Evolutionary conservation across 2,329 filamentous ascomycete species (phyloP), one percentile per base, ranked within the genome.

Genomic region (Penicillium hesseltinei): DNA sequence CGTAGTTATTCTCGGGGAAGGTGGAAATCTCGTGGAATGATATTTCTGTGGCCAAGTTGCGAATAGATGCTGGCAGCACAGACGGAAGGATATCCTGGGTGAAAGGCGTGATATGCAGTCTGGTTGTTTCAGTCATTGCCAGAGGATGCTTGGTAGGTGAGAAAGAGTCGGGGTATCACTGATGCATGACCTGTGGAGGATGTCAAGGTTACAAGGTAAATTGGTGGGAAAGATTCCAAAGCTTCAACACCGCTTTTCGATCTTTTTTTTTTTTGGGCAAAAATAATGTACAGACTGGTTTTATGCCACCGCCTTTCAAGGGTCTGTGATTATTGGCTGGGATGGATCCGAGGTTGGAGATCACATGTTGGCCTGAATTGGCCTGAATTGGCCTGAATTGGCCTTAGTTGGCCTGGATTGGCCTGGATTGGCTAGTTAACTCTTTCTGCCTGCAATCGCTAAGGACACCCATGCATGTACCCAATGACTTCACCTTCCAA

Each of bases 1-100:
- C 94, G 85, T 91, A 99, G 52, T 85, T 88, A 71, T 86, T 89
- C 64, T 99, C 94, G 15, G 93, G 93, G 62, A 96, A 96, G 0
- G 92, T 92, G 70, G 91, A 84, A 64, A 97, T 78, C 5, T 81
- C 80, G 75, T 97, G 93, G 76, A 88, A 97, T n/a, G 92, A 96
- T 51, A 97, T 84, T 71, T 92, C 90, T 60, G 86, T 85, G 21
- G 90, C 91, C 45, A 80, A 79, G 15, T 85, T 80, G 36, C 86
- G 83, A 15, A 90, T 71, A 0, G 88, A 83, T 0, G 87, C 80
- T 23, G 90, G 86, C 47, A 99, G 75, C 58, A 95, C 84, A 48
- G 88, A 80, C 55, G 84, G 82, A 56, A 94, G 80, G 19, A 97
- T 83, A 8, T 88, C 84, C 39, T 88, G 80, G 68, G 88, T 91